Base-by-base conservation (phyloP, 1,284 basidiomycete species). In the Naganishia liquefaciens region DNA sequence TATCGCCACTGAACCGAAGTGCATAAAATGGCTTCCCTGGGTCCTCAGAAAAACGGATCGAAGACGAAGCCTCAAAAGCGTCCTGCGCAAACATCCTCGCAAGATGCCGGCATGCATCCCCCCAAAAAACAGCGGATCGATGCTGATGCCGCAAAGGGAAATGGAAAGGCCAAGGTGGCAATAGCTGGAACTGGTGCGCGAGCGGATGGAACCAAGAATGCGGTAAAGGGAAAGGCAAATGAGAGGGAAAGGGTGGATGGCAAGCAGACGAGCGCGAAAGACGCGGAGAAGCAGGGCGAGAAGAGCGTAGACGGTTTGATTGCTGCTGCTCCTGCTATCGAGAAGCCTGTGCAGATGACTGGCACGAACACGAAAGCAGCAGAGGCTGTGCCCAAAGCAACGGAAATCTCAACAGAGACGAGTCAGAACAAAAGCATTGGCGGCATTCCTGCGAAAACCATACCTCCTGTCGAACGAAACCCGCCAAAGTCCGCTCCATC, bases 221-320 rank as follows among this genome's bases (percentile, higher is more conserved):
- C 17, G 13, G 15, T 7, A 21, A 47, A 21, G 46, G 10, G n/a
- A 21, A 47, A 47, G 46, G n/a, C 33, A 13, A 37, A 21, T 4
- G n/a, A 21, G 43, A 19, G 17, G n/a, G 46, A 47, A 6, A 47
- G 25, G 46, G 42, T 44, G 5, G 5, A n/a, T 44, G 42, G 42
- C 39, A 11, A 43, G 28, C 6, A 15, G 30, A 33, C 4, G 11
- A 44, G 17, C 5, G 57, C 21, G 10, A 27, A n/a, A n/a, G n/a
- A n/a, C n/a, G n/a, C n/a, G n/a, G n/a, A n/a, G n/a, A n/a, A n/a
- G n/a, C n/a, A n/a, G n/a, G n/a, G n/a, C n/a, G n/a, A n/a, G n/a
- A n/a, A n/a, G n/a, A n/a, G n/a, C n/a, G n/a, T n/a, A n/a, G 37
- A 60, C n/a, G 47, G 42, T 11, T 33, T 57, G 54, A 47, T 57